Conservation (phyloP, 208 protist genomes). For the Trypanosomatidae sp. region DNA sequence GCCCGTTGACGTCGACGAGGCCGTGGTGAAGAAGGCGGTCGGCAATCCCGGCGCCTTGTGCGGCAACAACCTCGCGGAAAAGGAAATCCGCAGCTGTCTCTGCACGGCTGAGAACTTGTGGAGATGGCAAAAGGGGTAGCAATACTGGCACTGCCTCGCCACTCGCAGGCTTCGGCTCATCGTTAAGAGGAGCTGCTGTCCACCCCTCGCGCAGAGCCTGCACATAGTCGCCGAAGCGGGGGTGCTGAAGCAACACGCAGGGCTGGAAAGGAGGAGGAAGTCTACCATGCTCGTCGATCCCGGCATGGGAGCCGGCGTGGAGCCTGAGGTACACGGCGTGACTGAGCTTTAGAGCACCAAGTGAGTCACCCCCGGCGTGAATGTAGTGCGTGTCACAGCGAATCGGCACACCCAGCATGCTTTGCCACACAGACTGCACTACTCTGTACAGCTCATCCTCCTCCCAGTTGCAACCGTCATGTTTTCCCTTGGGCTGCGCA, state of each 20-base stretch:
- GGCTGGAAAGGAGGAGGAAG: slow-evolving; percentile 51
- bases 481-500: background rate
- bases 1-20: slow-evolving; percentile 36
- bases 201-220: slow-evolving; percentile 13
- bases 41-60: slow-evolving; percentile 24
- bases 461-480: background rate
- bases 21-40: slow-evolving; percentile 28
- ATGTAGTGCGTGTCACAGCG: slow-evolving; percentile 48
- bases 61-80: slow-evolving; percentile 35
- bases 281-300: slow-evolving; percentile 46
- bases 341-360: slow-evolving; percentile 58
- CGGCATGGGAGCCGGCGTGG: slow-evolving; percentile 29
- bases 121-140: background rate
- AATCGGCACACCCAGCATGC: slow-evolving; percentile 28
- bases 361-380: slow-evolving; percentile 58
- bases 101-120: background rate
- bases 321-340: slow-evolving; percentile 46
- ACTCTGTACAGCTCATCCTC: slow-evolving; percentile 15
- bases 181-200: background rate
- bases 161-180: background rate
- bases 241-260: slow-evolving; percentile 45
- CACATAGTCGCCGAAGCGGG: slow-evolving; percentile 42
- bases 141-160: background rate
- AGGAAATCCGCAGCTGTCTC: background rate
- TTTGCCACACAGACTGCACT: slow-evolving; percentile 30